Percentiles rank a stretch among this genome's conserved stretches.
Conservation (phyloP, 2,329 filamentous ascomycete genomes). For the Botrytis byssoidea region DNA sequence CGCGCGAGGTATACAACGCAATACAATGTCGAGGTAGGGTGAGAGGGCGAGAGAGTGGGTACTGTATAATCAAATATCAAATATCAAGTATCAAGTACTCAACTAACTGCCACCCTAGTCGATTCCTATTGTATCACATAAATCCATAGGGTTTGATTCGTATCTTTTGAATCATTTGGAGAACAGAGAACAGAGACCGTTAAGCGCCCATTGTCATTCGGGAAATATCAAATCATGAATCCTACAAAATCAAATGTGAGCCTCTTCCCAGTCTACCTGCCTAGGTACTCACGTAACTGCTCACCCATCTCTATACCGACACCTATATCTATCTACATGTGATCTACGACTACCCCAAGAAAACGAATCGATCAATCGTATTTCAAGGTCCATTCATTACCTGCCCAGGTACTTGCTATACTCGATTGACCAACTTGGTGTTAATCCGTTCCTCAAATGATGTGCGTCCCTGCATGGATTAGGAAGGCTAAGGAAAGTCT, state of each 20-base stretch:
- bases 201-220: not conserved
- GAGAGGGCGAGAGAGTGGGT: not conserved
- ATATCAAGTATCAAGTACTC: not conserved
- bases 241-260: not conserved
- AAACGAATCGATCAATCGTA: not conserved
- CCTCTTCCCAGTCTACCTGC: not conserved
- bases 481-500: not conserved
- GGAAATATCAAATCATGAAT: not conserved
- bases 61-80: not conserved
- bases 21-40: no score
- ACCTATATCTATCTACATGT: not conserved
- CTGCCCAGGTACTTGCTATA: not conserved
- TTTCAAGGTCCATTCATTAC: no score
- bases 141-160: not conserved
- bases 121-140: not conserved
- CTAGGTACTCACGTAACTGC: no score
- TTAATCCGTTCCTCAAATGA: not conserved
- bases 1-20: not conserved
- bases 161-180: not conserved
- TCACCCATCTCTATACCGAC: no score
- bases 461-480: constrained; percentile 1
- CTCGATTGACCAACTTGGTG: not conserved
- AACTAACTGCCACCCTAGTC: no score
- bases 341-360: not conserved
- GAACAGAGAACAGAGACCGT: not conserved